phyloP scores from a whole-genome alignment of 345 rosid species.

The Syzygium aromaticum region DNA sequence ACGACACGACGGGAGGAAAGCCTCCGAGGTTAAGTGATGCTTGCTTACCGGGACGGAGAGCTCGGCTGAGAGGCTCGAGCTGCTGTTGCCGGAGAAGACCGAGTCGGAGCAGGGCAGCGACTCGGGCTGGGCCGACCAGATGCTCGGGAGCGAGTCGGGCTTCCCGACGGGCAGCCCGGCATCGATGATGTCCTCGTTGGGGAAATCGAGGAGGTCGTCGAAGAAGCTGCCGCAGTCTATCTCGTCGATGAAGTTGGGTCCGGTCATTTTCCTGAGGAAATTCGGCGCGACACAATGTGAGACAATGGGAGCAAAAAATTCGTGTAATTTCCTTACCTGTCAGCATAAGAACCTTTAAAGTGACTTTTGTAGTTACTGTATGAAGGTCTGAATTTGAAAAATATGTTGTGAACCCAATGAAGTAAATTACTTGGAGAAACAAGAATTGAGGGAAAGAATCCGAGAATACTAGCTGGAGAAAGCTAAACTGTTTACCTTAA shows the following conservation, averaged over 20 bases:
- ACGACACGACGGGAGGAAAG: no score
- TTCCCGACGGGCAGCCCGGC: slow-evolving; percentile 24
- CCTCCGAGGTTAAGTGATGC: background rate
- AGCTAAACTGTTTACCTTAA: background rate
- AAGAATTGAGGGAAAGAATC: background rate
- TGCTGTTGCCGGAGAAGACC: slow-evolving; percentile 44
- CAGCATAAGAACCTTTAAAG: background rate
- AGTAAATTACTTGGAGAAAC: background rate
- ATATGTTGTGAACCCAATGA: background rate
- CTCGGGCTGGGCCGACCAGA: slow-evolving; percentile 58
- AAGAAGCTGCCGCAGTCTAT: slow-evolving; percentile 91
- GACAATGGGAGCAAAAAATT: background rate
- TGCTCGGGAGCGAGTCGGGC: slow-evolving; percentile 37
- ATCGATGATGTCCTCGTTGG: slow-evolving; percentile 57
- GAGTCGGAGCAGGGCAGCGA: slow-evolving; percentile 58
- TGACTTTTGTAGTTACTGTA: background rate
- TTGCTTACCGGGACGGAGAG: slow-evolving; percentile 87
- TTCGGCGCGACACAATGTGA: background rate
- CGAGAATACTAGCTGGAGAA: background rate
- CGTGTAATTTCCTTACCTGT: background rate
- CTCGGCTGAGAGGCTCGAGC: slow-evolving; percentile 68
- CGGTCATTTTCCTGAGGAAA: slow-evolving; percentile 33
- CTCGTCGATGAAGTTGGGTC: slow-evolving; percentile 56
- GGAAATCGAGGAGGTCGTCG: slow-evolving; percentile 84
- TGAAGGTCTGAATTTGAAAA: background rate